Base-by-base conservation (phyloP, 2,329 filamentous ascomycete species). In the Dryadomyces sulphureus region DNA sequence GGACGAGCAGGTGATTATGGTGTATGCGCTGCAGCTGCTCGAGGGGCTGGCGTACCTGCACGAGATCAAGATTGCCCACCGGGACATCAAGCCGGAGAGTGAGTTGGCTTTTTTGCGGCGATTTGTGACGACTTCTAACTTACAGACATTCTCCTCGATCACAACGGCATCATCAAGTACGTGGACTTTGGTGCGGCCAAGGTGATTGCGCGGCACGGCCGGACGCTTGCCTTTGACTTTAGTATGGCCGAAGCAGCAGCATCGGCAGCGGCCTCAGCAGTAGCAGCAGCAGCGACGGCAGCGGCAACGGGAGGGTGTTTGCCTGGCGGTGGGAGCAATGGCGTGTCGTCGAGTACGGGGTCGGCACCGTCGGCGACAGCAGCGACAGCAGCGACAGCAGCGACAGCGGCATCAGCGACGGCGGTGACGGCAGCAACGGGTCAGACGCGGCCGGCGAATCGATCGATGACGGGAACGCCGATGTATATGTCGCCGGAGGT, bases 401-500 rank as follows among this genome's bases (percentile, higher is more conserved):
- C n/a, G 1, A 24, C 43, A 1, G 43, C 43, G 12, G 11, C 39
- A 4, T 12, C 39, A 4, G 21, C 21, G 11, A 12, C 41, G 11
- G 32, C 21, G 2, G 43, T n/a, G 2, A 12, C 24, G 1, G n/a
- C 22, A 4, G 25, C 43, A 5, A 19, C 25, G 9, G 24, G 17
- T 22, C 6, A 21, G 9, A 11, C 22, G 9, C 25, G 9, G 2
- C 30, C 14, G 24, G 71, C 76, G 56, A 75, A 94, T 63, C 84
- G 88, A 59, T 92, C 85, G 32, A 95, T 96, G 81, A 94, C 89
- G 19, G 92, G 92, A 54, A 98, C 92, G 11, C 92, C 92, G 3
- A 98, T 98, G 92, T 98, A 98, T 70, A 98, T 98, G 92, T 96
- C 92, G 7, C 92, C 92, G 5, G 92, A 98, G 68, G 87, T 95